Evolutionary conservation across 495 filamentous ascomycete species (phyloP).

Genomic region (Penicillium samsonianum): DNA sequence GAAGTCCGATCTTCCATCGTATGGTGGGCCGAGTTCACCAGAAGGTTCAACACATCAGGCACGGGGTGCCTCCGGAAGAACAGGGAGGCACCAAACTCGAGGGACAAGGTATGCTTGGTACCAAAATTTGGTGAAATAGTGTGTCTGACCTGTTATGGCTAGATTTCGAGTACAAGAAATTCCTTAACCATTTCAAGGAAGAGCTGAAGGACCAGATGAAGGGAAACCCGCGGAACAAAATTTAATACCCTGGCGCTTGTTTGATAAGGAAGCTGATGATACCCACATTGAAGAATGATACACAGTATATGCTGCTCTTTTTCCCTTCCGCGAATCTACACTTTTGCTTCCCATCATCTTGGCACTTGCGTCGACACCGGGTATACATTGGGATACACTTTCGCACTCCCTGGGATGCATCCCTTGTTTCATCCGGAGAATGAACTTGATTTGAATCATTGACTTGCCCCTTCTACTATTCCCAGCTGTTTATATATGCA

Average conservation of each 20-base stretch:
- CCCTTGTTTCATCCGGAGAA: conserved; percentile 56
- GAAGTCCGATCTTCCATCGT: conserved; percentile 61
- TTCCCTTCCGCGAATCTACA: not conserved
- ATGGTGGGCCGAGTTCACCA: conserved; percentile 58
- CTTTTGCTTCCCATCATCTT: not conserved
- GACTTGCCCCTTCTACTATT: conserved; percentile 33
- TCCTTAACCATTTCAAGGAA: conserved; percentile 57
- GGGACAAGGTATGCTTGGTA: conserved; percentile 39
- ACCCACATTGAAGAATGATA: conserved; percentile 17
- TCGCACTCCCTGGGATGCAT: conserved; percentile 41
- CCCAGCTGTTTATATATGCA: conserved; percentile 20
- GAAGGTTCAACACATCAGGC: conserved; percentile 50
- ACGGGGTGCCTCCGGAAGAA: conserved; percentile 59
- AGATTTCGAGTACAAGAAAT: conserved; percentile 40
- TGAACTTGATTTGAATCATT: conserved; percentile 11
- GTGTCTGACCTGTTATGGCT: conserved; percentile 20
- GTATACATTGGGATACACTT: conserved; percentile 53
- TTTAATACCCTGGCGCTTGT: conserved; percentile 21
- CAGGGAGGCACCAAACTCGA: conserved; percentile 59
- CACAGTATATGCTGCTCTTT: not conserved
- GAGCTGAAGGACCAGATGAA: conserved; percentile 61
- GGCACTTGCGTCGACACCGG: conserved; percentile 28
- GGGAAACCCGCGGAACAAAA: conserved; percentile 44
- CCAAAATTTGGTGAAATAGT: conserved; percentile 7
- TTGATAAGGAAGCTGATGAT: conserved; percentile 22